Percentiles rank a stretch among this genome's conserved stretches.
Evolutionary conservation across 208 protist species (phyloP).

Genomic region (Herpetomonas tarakana): DNA sequence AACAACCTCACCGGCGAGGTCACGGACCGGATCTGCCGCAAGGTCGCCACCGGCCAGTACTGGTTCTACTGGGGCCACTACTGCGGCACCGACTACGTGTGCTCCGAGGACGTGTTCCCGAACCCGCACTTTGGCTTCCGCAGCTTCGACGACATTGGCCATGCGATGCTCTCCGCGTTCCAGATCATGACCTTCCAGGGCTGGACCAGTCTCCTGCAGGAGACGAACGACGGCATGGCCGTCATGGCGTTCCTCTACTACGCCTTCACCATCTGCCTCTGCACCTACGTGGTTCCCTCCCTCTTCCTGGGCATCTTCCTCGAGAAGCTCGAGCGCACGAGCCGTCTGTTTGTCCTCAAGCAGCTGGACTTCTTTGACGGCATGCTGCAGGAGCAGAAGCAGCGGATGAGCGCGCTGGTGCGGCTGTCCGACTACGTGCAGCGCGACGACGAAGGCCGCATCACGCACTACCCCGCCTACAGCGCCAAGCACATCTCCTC

Average conservation of each 20-base stretch:
- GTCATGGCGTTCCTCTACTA: conserved; percentile 82
- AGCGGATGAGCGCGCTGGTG: conserved; percentile 54
- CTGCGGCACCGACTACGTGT: conserved; percentile 53
- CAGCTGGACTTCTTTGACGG: conserved; percentile 73
- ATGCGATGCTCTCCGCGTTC: conserved; percentile 83
- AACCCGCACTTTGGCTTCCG: conserved; percentile 84
- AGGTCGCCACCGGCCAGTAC: conserved; percentile 40
- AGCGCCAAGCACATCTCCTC: conserved; percentile 8
- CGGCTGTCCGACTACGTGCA: conserved; percentile 76
- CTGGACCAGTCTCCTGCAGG: conserved; percentile 80
- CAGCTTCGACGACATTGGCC: conserved; percentile 91
- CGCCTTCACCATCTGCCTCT: conserved; percentile 76
- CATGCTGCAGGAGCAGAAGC: conserved; percentile 78
- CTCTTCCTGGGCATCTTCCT: conserved; percentile 89
- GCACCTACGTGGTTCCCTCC: conserved; percentile 84
- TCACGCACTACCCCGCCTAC: conserved; percentile 52
- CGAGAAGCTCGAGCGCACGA: conserved; percentile 84
- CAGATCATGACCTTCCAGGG: conserved; percentile 91
- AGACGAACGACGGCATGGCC: conserved; percentile 70
- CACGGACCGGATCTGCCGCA: conserved; percentile 63
- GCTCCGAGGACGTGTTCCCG: conserved; percentile 36
- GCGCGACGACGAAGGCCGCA: conserved; percentile 60
- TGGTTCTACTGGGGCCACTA: conserved; percentile 76
- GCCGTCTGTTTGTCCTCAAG: conserved; percentile 69
- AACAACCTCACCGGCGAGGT: conserved; percentile 42